A percentile compares a stretch with the other conserved stretches of the same genome.
phyloP scores from a whole-genome alignment of 208 protist species.

The Trypanosomatidae sp. region DNA sequence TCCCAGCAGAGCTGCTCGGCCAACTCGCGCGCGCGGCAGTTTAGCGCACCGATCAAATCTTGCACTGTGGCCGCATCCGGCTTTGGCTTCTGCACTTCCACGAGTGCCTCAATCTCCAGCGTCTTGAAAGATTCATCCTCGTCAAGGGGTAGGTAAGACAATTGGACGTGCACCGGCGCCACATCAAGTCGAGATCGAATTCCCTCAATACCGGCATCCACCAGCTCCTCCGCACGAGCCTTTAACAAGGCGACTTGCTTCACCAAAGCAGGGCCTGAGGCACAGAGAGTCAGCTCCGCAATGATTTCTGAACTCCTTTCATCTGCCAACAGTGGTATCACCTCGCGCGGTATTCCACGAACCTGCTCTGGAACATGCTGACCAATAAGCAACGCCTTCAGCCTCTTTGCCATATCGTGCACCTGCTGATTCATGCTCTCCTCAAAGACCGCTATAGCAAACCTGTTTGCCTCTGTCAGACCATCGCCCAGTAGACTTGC shows the following conservation, averaged over 20 bases:
- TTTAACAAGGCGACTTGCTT: constrained; percentile 34
- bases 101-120: constrained; percentile 34
- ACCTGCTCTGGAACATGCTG: constrained; percentile 31
- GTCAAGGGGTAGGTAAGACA: constrained; percentile 53
- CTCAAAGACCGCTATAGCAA: constrained; percentile 37
- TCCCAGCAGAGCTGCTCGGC: constrained; percentile 41
- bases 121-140: constrained; percentile 38
- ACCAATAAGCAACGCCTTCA: constrained; percentile 33
- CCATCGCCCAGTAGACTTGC: constrained; percentile 33
- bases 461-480: constrained; percentile 21
- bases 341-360: constrained; percentile 47
- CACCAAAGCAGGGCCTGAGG: constrained; percentile 10
- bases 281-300: constrained; percentile 1
- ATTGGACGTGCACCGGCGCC: constrained; percentile 30
- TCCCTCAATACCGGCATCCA: constrained; percentile 25
- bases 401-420: constrained; percentile 34
- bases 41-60: constrained; percentile 34
- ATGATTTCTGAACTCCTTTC: constrained; percentile 30
- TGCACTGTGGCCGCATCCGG: constrained; percentile 26
- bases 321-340: constrained; percentile 50
- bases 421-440: constrained; percentile 54
- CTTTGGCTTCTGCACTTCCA: constrained; percentile 33
- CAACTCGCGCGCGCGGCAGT: constrained; percentile 41
- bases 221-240: constrained; percentile 32
- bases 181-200: constrained; percentile 44